Percentiles rank a stretch among this genome's conserved stretches.
phyloP scores from a whole-genome alignment of 2,329 filamentous ascomycete genomes.

The Colletotrichum orchidophilum region DNA sequence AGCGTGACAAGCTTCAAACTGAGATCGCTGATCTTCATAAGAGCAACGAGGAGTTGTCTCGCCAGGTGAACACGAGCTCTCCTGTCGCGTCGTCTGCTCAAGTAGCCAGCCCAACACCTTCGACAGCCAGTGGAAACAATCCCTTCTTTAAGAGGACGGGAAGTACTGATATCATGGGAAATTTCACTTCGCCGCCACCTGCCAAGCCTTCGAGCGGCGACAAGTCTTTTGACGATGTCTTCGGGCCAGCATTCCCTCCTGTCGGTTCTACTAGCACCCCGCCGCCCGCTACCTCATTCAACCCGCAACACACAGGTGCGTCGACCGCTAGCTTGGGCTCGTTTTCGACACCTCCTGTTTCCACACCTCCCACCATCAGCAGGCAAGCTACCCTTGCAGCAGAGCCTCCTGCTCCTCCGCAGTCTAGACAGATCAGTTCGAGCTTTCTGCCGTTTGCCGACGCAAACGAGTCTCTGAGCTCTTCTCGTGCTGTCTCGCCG shows the following conservation, averaged over 20 bases:
- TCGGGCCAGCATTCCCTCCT: constrained; percentile 73
- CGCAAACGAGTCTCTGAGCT: constrained; percentile 74
- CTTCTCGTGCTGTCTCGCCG: constrained; percentile 81
- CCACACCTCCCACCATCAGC: constrained; percentile 68
- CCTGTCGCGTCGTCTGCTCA: constrained; percentile 56
- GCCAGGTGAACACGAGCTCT: constrained; percentile 62
- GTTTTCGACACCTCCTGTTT: constrained; percentile 62
- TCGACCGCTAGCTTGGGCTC: constrained; percentile 63
- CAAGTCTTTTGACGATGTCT: constrained; percentile 85
- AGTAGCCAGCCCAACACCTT: constrained; percentile 75
- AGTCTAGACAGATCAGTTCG: constrained; percentile 81
- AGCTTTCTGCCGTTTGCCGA: constrained; percentile 77
- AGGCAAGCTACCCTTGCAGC: constrained; percentile 66
- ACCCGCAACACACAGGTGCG: constrained; percentile 67
- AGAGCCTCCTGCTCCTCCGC: constrained; percentile 70
- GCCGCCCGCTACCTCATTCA: constrained; percentile 68
- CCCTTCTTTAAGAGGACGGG: constrained; percentile 87
- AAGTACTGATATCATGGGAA: constrained; percentile 67
- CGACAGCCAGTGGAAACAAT: constrained; percentile 82
- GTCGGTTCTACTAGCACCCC: constrained; percentile 53
- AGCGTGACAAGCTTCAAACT: constrained; percentile 85
- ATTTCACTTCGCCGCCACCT: constrained; percentile 58
- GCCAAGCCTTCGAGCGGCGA: constrained; percentile 62
- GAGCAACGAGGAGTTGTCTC: constrained; percentile 67
- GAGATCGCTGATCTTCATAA: constrained; percentile 78